Conservation (phyloP, 2,329 filamentous ascomycete species). For the Phoma sp. region DNA sequence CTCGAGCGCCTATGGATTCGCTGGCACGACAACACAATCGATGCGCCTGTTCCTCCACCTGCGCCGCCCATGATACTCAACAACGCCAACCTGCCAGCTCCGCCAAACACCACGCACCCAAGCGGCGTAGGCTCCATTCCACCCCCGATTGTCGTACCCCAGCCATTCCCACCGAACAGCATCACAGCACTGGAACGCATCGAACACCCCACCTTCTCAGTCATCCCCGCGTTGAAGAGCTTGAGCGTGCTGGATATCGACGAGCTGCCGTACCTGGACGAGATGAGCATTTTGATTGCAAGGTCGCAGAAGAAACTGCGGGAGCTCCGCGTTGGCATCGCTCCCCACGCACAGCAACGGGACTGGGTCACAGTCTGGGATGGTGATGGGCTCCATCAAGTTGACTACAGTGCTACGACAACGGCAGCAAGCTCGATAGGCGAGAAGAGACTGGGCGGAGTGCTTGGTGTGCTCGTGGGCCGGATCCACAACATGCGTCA, state of each 20-base stretch:
- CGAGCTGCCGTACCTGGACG: conserved; percentile 80
- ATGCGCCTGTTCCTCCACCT: conserved; percentile 45
- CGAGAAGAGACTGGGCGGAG: conserved; percentile 70
- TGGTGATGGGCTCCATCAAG: conserved; percentile 66
- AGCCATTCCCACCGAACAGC: conserved; percentile 35
- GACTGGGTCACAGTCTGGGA: conserved; percentile 70
- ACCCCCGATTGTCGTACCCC: conserved; percentile 40
- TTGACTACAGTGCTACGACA: conserved; percentile 65
- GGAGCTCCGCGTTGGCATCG: conserved; percentile 77
- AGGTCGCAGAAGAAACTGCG: conserved; percentile 69
- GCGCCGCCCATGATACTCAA: conserved; percentile 47
- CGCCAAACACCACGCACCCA: conserved; percentile 46
- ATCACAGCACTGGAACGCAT: conserved; percentile 59
- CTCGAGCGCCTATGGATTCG: conserved; percentile 79
- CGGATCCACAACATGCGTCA: conserved; percentile 66
- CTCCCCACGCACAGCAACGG: conserved; percentile 58
- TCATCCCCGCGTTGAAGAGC: conserved; percentile 75
- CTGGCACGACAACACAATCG: conserved; percentile 76
- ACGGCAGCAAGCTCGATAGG: conserved; percentile 60
- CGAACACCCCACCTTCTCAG: conserved; percentile 81
- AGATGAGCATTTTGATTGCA: conserved; percentile 79
- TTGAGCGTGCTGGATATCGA: conserved; percentile 82
- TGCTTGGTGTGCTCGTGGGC: conserved; percentile 72
- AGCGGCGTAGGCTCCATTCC: conserved; percentile 43
- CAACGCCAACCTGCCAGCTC: conserved; percentile 47